phyloP scores from a whole-genome alignment of 2,329 filamentous ascomycete genomes.

The Lachnellula hyalina region DNA sequence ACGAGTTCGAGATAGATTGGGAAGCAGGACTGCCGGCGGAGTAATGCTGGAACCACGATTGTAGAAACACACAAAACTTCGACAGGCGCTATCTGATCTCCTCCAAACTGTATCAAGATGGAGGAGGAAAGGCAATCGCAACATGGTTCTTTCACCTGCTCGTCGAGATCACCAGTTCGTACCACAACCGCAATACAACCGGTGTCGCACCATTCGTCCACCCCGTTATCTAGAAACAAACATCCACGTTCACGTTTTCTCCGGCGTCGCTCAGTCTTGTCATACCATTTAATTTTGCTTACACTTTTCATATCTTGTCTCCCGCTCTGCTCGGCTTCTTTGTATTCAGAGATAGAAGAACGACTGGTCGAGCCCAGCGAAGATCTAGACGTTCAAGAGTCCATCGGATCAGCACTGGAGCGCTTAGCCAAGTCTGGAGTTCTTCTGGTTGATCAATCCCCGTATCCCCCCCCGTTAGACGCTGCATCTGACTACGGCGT shows the following conservation, averaged over 20 bases:
- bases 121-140: neutral
- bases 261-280: constrained; percentile 9
- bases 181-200: constrained; percentile 2
- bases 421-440: constrained; percentile 27
- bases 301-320: constrained; percentile 22
- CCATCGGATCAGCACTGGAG: constrained; percentile 22
- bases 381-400: constrained; percentile 8
- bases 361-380: constrained; percentile 23
- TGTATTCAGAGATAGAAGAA: constrained; percentile 19
- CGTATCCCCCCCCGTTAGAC: constrained; percentile 11
- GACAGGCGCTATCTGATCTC: neutral
- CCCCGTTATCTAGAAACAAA: constrained; percentile 9
- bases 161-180: constrained; percentile 1
- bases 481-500: constrained; percentile 2
- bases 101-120: neutral
- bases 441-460: constrained; percentile 28
- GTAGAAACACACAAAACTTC: constrained; percentile 7
- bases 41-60: constrained; percentile 30
- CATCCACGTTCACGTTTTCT: constrained; percentile 8
- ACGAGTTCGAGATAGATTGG: constrained; percentile 2
- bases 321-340: constrained; percentile 20
- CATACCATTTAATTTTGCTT: constrained; percentile 11
- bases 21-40: constrained; percentile 22
- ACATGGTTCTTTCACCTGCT: neutral
- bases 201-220: constrained; percentile 19